Conservation (phyloP, 805 yeast genomes). For the Starmerella kuoi region DNA sequence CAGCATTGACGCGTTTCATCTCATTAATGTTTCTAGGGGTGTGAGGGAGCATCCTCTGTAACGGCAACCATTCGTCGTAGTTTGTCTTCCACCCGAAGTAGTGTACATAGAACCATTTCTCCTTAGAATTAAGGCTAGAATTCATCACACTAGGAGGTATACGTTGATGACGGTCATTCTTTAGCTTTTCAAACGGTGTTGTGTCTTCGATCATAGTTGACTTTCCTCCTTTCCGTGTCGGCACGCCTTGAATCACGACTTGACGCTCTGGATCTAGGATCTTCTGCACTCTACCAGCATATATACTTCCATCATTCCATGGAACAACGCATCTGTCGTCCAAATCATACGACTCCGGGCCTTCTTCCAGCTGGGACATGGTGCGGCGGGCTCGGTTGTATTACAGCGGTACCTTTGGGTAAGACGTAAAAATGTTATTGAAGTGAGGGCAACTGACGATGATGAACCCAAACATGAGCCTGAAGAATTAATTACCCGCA, state of each 20-base stretch:
- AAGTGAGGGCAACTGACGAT: too few species aligned
- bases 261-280: constrained; percentile 16
- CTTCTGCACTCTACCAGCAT: constrained; percentile 18
- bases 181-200: constrained; percentile 23
- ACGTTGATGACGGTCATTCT: constrained; percentile 6
- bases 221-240: constrained; percentile 10
- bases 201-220: constrained; percentile 4
- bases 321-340: constrained; percentile 18
- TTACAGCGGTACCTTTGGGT: too few species aligned
- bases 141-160: constrained; percentile 7
- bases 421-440: too few species aligned
- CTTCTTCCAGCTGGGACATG: constrained; percentile 3
- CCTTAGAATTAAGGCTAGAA: constrained; percentile 25
- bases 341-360: constrained; percentile 12
- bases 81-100: constrained; percentile 91
- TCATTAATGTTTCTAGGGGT: constrained; percentile 55
- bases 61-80: constrained; percentile 94
- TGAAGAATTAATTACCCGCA: too few species aligned
- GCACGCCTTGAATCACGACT: constrained; percentile 10
- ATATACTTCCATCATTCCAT: constrained; percentile 21
- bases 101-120: constrained; percentile 55
- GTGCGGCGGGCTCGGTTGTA: too few species aligned
- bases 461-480: too few species aligned
- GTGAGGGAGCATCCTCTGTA: constrained; percentile 52
- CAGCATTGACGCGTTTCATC: constrained; percentile 47